Conservation (phyloP, 129 eudicot species). For the Saposhnikovia divaricata region DNA sequence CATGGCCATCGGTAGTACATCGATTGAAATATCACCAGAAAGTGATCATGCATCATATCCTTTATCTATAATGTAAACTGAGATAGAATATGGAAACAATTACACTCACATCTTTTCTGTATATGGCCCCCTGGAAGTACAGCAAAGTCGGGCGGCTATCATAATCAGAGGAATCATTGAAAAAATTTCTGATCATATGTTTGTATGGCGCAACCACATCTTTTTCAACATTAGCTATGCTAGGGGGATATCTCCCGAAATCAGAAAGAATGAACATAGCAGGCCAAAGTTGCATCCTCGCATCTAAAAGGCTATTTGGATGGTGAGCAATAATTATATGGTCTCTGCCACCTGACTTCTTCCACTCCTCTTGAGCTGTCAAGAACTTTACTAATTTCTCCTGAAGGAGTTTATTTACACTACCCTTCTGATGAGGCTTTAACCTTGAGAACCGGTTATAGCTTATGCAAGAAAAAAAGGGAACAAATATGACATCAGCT, state of each 20-base stretch:
- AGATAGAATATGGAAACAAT: neutral
- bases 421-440: constrained; percentile 37
- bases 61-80: neutral
- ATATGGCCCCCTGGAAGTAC: constrained; percentile 88
- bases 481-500: constrained; percentile 87
- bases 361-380: constrained; percentile 71
- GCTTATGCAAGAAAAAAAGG: constrained; percentile 78
- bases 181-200: constrained; percentile 49
- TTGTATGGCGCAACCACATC: constrained; percentile 93
- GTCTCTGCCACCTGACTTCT: constrained; percentile 72
- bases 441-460: constrained; percentile 58
- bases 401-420: constrained; percentile 45
- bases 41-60: neutral
- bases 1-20: neutral
- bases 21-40: neutral
- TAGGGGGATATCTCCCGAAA: constrained; percentile 92
- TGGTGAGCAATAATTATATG: constrained; percentile 80
- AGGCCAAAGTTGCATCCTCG: constrained; percentile 79
- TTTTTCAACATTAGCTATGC: constrained; percentile 84
- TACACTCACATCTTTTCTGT: constrained; percentile 72
- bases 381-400: constrained; percentile 53
- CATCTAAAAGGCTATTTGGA: constrained; percentile 79
- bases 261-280: constrained; percentile 77
- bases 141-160: constrained; percentile 77
- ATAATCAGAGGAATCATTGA: constrained; percentile 49